Conservation (phyloP, 2,329 filamentous ascomycete genomes). For the Aspergillus puulaauensis region DNA sequence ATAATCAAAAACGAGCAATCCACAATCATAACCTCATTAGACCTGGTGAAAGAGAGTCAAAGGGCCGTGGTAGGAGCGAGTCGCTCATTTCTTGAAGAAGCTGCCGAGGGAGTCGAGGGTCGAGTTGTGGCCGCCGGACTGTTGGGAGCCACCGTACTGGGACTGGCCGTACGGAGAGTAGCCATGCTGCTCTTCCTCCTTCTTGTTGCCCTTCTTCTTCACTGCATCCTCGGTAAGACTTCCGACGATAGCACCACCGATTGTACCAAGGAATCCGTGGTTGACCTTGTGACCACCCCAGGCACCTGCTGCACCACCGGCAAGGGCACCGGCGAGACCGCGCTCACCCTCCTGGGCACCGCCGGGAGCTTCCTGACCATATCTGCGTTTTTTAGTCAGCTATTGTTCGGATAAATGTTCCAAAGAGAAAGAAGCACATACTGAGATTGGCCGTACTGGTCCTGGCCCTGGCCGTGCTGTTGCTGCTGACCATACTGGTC, state of each 20-base stretch:
- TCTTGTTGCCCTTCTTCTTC: constrained; percentile 42
- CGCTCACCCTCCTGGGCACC: constrained; percentile 46
- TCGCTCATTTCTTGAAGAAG: constrained; percentile 40
- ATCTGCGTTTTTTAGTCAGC: constrained; percentile 20
- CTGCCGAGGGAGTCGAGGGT: constrained; percentile 36
- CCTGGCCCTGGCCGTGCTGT: constrained; percentile 9
- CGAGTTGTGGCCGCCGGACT: constrained; percentile 17
- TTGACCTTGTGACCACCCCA: constrained; percentile 48
- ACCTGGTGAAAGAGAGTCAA: constrained; percentile 13
- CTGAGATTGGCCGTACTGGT: constrained; percentile 19
- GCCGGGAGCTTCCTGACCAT: constrained; percentile 34
- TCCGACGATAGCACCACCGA: constrained; percentile 49
- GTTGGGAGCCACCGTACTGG: constrained; percentile 19
- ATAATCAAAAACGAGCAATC: constrained; percentile 1
- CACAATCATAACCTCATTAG: constrained; percentile 17
- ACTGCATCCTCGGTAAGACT: constrained; percentile 46
- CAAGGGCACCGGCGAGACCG: constrained; percentile 48
- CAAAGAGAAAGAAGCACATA: not conserved
- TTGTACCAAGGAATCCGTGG: constrained; percentile 49
- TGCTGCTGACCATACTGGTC: constrained; percentile 22
- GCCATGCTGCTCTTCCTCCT: constrained; percentile 22
- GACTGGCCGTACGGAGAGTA: constrained; percentile 12
- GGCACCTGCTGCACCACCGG: constrained; percentile 48
- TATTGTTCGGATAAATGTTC: constrained; percentile 1
- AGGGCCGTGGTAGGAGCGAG: not conserved